These are phyloP conservation scores for Ophiocordyceps camponoti-leonardi DNA, from an alignment of 2,329 filamentous ascomycete genomes.

Conservation along the genomic window DNA sequence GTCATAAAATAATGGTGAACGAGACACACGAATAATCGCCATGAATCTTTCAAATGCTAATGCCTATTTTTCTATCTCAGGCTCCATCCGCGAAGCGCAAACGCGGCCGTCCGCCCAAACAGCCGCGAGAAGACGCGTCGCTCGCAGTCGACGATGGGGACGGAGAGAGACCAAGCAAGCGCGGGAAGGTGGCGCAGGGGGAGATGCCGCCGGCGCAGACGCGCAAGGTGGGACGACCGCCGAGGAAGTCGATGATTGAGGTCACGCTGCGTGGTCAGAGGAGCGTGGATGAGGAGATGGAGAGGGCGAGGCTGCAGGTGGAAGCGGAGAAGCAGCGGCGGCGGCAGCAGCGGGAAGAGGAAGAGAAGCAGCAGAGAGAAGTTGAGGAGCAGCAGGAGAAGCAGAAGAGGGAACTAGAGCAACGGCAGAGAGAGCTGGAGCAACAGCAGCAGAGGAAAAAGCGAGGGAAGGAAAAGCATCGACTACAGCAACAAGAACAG, in stretches of 20 bases:
- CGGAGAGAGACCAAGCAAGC: conserved; percentile 8
- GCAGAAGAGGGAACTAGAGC: neutral
- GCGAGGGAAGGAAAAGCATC: neutral
- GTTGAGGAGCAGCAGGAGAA: neutral
- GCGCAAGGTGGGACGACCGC: neutral
- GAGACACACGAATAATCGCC: neutral
- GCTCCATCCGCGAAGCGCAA: conserved; percentile 21
- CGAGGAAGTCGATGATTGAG: neutral
- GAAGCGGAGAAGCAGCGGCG: neutral
- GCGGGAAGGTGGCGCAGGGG: conserved; percentile 5
- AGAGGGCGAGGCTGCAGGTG: neutral
- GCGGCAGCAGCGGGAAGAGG: conserved; percentile 3
- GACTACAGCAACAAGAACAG: conserved; percentile 4
- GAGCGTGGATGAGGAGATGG: neutral
- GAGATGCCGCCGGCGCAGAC: conserved; percentile 2
- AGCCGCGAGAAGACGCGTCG: conserved; percentile 6
- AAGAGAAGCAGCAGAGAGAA: conserved; percentile 3
- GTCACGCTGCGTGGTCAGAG: neutral
- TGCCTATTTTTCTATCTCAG: conserved; percentile 1
- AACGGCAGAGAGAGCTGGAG: neutral
- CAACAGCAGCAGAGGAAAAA: neutral
- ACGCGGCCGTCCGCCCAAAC: conserved; percentile 19
- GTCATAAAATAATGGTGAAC: neutral
- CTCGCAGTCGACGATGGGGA: conserved; percentile 5
- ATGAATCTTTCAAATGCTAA: neutral